A percentile compares a stretch with the other conserved stretches of the same genome.
phyloP scores from a whole-genome alignment of 2,329 filamentous ascomycete species.

The Sclerotinia spermophila region DNA sequence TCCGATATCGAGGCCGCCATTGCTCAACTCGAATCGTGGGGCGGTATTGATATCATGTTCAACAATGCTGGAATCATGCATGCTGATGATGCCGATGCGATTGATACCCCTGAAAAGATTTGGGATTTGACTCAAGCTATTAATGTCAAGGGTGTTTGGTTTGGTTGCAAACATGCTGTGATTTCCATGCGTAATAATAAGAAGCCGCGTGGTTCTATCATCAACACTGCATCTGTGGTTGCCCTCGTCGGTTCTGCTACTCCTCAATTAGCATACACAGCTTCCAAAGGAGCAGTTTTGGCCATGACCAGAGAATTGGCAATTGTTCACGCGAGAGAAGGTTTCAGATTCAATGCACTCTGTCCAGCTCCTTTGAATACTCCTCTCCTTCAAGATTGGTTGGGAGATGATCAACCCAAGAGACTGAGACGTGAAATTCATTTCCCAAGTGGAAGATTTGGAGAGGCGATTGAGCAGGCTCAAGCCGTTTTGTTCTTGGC shows the following conservation, averaged over 20 bases:
- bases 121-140: slow-evolving; percentile 74
- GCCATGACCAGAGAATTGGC: slow-evolving; percentile 71
- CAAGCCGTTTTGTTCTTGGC: slow-evolving; percentile 71
- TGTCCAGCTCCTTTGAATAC: slow-evolving; percentile 75
- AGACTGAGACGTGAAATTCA: slow-evolving; percentile 69
- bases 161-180: slow-evolving; percentile 69
- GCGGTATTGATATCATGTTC: slow-evolving; percentile 71
- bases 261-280: slow-evolving; percentile 71
- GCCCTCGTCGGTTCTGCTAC: slow-evolving; percentile 70
- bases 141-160: slow-evolving; percentile 79
- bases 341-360: slow-evolving; percentile 70
- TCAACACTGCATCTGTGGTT: slow-evolving; percentile 72
- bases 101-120: slow-evolving; percentile 68
- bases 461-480: slow-evolving; percentile 74
- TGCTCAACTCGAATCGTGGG: slow-evolving; percentile 62
- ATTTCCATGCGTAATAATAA: slow-evolving; percentile 62
- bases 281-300: slow-evolving; percentile 71
- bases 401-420: slow-evolving; percentile 68
- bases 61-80: slow-evolving; percentile 83
- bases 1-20: slow-evolving; percentile 59
- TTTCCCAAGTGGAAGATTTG: slow-evolving; percentile 71
- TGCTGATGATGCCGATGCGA: slow-evolving; percentile 58
- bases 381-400: slow-evolving; percentile 71
- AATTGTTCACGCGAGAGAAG: slow-evolving; percentile 70
- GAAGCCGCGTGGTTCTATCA: slow-evolving; percentile 65